phyloP scores from a whole-genome alignment of 768 basidiomycete species.

The Coprinellus aureogranulatus region DNA sequence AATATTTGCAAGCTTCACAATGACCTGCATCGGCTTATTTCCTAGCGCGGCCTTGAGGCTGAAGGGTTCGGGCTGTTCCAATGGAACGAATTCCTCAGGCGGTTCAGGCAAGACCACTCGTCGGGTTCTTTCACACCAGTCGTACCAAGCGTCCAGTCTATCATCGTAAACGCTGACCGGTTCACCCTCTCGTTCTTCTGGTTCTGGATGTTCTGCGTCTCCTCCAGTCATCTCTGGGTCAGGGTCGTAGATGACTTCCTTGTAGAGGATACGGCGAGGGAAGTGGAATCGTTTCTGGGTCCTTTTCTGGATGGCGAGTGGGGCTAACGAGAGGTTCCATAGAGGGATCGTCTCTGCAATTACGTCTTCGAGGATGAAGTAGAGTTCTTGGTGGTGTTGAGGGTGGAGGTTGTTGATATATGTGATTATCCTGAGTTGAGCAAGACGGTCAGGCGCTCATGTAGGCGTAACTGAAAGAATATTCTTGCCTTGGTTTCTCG shows the following conservation, averaged over 20 bases:
- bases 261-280: background rate
- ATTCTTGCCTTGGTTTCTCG: conserved; percentile 11
- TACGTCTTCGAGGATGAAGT: conserved; percentile 22
- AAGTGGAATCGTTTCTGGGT: background rate
- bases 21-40: conserved; percentile 14
- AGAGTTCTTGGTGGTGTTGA: conserved; percentile 20
- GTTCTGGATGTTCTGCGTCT: background rate
- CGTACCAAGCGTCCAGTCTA: background rate
- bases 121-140: background rate
- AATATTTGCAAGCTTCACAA: conserved; percentile 21
- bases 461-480: too few species aligned
- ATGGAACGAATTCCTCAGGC: background rate
- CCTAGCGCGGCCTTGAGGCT: conserved; percentile 12
- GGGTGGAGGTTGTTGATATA: conserved; percentile 43
- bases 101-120: background rate
- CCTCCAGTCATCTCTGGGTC: background rate
- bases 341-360: conserved; percentile 26
- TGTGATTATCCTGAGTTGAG: conserved; percentile 24
- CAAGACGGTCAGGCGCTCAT: too few species aligned
- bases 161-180: background rate
- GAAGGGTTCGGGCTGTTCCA: background rate
- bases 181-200: background rate
- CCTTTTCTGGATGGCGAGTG: background rate
- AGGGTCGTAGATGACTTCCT: background rate
- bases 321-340: conserved; percentile 25